Base-by-base conservation (phyloP, 345 rosid genomes). In the Abelmoschus esculentus region DNA sequence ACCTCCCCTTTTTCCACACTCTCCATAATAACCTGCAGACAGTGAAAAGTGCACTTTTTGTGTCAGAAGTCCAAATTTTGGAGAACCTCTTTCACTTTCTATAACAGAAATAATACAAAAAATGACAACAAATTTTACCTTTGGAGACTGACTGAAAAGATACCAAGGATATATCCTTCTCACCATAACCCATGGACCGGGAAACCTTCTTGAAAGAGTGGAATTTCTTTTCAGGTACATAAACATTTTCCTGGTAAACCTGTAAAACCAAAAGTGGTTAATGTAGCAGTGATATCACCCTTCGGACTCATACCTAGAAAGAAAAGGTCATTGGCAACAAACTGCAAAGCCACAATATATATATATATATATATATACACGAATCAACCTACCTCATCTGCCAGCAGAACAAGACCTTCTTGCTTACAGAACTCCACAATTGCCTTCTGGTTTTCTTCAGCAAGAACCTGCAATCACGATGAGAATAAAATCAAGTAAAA, bases 1-100 rank as follows among this genome's bases (percentile, higher is more conserved):
- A 67, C 99, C 99, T 70, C 99, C 98, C 84, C 96, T 84, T 73
- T 91, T 95, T 63, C 99, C 99, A 79, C 98, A 95, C 81, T 95
- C 99, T 38, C 97, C 96, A 46, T 95, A 69, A 77, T 90, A 95
- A 40, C 99, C 97, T 93, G 76, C 54, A 66, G n/a, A 72, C 57
- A 53, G 11, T 42, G 29, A 55, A 70, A 34, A 69, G 19, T 22
- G 18, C 26, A 22, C 26, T 22, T 22, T 22, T 22, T 22, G 26
- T 56, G 18, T 49, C 52, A 31, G 32, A 62, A 59, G 31, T 12
- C 59, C 10, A 10, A 58, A 63, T 15, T 44, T 46, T 36, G n/a
- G 46, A 61, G 26, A 46, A 73, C 8, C 22, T 8, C 7, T 54
- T 56, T 47, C 26, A 7, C 4, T 22, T 22, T 22, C 26, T 26